Evolutionary conservation across 805 yeast genomes (phyloP).

Genomic region (Schizosaccharomyces cryophilus): DNA sequence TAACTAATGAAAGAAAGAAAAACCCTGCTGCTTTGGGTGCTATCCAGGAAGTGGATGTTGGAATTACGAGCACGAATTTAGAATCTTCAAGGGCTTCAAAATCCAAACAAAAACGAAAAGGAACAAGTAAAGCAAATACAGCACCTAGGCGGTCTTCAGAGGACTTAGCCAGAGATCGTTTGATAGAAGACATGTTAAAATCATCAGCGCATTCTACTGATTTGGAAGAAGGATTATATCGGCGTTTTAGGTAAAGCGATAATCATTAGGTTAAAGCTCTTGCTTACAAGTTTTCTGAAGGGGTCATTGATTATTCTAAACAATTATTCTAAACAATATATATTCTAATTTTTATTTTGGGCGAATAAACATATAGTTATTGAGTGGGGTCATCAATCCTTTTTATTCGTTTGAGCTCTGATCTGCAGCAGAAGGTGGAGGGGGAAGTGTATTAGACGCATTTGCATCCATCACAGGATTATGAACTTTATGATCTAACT

Average conservation of each 20-base stretch:
- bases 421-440: neutral
- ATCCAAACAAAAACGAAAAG: neutral
- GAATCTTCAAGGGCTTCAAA: neutral
- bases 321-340: too few relatives aligned
- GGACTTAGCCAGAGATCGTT: neutral
- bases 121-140: neutral
- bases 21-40: neutral
- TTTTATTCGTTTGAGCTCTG: neutral
- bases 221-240: neutral
- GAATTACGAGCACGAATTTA: neutral
- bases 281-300: too few relatives aligned
- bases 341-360: too few relatives aligned
- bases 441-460: neutral
- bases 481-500: neutral
- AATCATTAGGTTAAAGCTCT: too few relatives aligned
- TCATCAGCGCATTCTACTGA: neutral
- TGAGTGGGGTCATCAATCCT: too few relatives aligned
- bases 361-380: too few relatives aligned
- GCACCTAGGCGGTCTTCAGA: neutral
- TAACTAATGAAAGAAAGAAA: too few relatives aligned
- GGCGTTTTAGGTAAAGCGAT: neutral
- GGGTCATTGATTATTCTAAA: too few relatives aligned
- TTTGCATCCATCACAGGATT: neutral
- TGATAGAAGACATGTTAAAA: neutral
- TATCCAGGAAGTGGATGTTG: neutral